These are phyloP conservation scores for Kluyveromyces sp. DNA, from an alignment of 1,139 yeast genomes.

Conservation along the genomic window DNA sequence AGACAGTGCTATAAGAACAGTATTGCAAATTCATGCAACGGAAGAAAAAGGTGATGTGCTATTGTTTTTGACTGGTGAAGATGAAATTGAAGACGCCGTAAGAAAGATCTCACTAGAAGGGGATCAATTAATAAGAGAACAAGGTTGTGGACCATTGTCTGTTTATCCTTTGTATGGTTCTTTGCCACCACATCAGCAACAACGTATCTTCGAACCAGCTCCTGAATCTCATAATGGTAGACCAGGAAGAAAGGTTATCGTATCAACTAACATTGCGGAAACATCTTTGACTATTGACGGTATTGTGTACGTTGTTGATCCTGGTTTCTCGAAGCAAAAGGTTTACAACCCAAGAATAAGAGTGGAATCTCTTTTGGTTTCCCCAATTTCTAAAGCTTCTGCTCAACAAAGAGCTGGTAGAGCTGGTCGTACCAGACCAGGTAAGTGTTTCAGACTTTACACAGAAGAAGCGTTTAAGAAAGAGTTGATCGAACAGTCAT, in stretches of 20 bases:
- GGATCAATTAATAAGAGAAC: conserved; percentile 81
- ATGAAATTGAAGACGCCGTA: conserved; percentile 96
- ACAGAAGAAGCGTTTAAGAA: conserved; percentile 95
- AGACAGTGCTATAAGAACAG: conserved; percentile 92
- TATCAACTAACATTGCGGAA: conserved; percentile 96
- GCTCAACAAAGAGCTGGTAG: conserved; percentile 99
- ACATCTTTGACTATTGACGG: conserved; percentile 97
- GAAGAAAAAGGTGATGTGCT: conserved; percentile 91
- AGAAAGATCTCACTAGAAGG: conserved; percentile 80
- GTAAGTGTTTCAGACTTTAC: conserved; percentile 91
- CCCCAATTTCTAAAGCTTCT: conserved; percentile 94
- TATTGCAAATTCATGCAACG: conserved; percentile 91
- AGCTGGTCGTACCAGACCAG: conserved; percentile 99
- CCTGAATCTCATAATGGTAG: conserved; percentile 56
- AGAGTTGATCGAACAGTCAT: conserved; percentile 88
- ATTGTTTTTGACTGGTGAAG: conserved; percentile 91
- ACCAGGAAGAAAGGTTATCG: conserved; percentile 88
- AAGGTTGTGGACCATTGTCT: conserved; percentile 77
- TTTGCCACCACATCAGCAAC: conserved; percentile 92
- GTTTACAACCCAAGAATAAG: conserved; percentile 95
- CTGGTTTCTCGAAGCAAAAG: conserved; percentile 94
- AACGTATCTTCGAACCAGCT: conserved; percentile 86
- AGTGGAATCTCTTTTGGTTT: conserved; percentile 87
- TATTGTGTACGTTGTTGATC: conserved; percentile 93
- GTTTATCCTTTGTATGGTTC: conserved; percentile 96